Evolutionary conservation across 345 rosid genomes (phyloP), one percentile per base, ranked within the genome.

Genomic region (Balakata baccata): DNA sequence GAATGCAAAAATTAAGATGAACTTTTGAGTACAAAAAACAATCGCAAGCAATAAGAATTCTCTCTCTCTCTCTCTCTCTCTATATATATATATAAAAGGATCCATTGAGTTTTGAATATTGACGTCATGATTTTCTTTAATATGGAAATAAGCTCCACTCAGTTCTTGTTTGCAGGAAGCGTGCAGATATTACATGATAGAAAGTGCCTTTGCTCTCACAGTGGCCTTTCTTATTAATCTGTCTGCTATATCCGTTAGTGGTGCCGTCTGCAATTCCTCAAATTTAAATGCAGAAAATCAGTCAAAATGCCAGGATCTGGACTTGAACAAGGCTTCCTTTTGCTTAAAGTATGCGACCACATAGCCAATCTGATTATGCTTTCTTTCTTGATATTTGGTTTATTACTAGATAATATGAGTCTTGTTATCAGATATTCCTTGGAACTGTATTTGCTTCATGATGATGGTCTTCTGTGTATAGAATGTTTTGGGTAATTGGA

Each of bases 401-500:
- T 68, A 22, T 11, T 29, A 29, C 34, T 2, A 29, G 34, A 29
- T 29, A 29, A 29, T 29, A 2, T 29, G 34, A 29, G 39, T 39
- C 66, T n/a, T 37, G 22, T 61, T 45, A 62, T 37, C 43, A 64
- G 47, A 16, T 62, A 4, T 25, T 65, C 22, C 22, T 59, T 68
- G 9, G 22, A 41, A 58, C 49, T 58, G 25, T 63, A 41, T n/a
- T 18, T 60, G 71, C 45, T 66, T 37, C 61, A 8, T 29, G 20
- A 29, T 75, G 16, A 54, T 20, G 43, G 43, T 69, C 59, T 23
- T 39, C 13, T 5, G 47, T 66, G 84, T 74, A 64, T 89, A 94
- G 96, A 92, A 95, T 85, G 99, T 95, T 57, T 78, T 95, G 63
- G 99, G 99, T 41, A 86, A 83, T 50, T 95, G 99, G 99, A 95